Evolutionary conservation across 1,139 yeast species (phyloP).

Genomic region (Saccharomyces hybrid): DNA sequence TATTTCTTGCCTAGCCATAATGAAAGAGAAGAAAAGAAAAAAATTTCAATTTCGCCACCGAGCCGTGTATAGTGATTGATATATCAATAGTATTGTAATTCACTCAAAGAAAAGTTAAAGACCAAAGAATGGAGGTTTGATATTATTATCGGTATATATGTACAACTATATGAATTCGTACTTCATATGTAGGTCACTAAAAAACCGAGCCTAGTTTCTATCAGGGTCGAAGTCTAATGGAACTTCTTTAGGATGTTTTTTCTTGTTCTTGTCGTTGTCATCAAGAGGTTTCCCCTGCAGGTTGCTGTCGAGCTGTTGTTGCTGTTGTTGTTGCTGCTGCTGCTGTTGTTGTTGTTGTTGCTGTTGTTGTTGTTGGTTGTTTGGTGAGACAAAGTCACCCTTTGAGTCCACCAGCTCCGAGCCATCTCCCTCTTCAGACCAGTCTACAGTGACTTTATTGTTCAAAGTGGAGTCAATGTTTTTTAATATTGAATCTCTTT

Average conservation of each 20-base stretch:
- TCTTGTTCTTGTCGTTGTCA: conserved; percentile 1
- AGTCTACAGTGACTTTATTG: conserved; percentile 46
- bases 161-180: not conserved
- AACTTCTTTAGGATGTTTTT: conserved; percentile 4
- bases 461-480: conserved; percentile 45
- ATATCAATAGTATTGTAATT: not conserved
- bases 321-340: not conserved
- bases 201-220: conserved; percentile 3
- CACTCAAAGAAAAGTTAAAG: not conserved
- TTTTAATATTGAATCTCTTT: conserved; percentile 58
- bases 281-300: conserved; percentile 2
- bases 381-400: not conserved
- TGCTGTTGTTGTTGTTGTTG: not conserved
- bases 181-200: not conserved
- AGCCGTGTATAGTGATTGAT: not conserved
- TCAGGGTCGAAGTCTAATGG: conserved; percentile 14
- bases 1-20: not conserved
- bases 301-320: conserved; percentile 2
- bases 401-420: conserved; percentile 14
- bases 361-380: not conserved
- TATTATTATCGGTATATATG: not conserved
- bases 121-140: not conserved
- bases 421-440: conserved; percentile 53
- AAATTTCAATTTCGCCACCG: conserved; percentile 8
- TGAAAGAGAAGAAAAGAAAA: not conserved